Evolutionary conservation across 805 yeast species (phyloP), one percentile per base, ranked within the genome.

Genomic region (Debaryomyces castellii): DNA sequence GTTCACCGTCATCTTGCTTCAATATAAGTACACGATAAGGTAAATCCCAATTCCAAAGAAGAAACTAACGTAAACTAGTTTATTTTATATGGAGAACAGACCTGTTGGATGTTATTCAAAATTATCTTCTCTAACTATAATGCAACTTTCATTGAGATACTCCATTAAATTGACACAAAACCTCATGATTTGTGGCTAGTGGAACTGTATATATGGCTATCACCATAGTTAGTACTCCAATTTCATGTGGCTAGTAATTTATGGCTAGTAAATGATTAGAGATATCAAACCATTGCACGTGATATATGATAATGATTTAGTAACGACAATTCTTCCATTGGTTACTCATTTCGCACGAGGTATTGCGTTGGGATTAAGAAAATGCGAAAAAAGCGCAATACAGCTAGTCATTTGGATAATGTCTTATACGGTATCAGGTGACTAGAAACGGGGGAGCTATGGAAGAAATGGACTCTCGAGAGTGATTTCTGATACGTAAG

Each of bases 241-340:
- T 10, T 23, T 16, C 12, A 23, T 23, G 28, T 37, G 40, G 40
- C 40, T 22, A 37, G 30, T 37, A n/a, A 8, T 18, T 30, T 4
- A 24, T n/a, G 40, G 40, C 30, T 22, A n/a, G 9, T 37, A 22
- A 12, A 9, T 14, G 11, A 18, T 16, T 37, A 10, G 20, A 12
- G 14, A 18, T 37, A 37, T 37, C 40, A 37, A 37, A 37, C 23
- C 40, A 37, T 37, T 3, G 20, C 40, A 37, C 40, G 40, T 37
- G 40, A 37, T 23, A 37, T 37, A 22, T 10, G 40, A 37, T 37
- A 22, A 37, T 37, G 40, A 14, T 37, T 37, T 14, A 37, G 16
- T 37, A 37, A 37, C 28, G 9, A 23, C 27, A 9, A 22, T 18
- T 21, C 16, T 20, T 14, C 38, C 24, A 35, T 35, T 35, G 38